Evolutionary conservation across 169 alveolate genomes (phyloP).

Genomic region (Besnoitia besnoiti): DNA sequence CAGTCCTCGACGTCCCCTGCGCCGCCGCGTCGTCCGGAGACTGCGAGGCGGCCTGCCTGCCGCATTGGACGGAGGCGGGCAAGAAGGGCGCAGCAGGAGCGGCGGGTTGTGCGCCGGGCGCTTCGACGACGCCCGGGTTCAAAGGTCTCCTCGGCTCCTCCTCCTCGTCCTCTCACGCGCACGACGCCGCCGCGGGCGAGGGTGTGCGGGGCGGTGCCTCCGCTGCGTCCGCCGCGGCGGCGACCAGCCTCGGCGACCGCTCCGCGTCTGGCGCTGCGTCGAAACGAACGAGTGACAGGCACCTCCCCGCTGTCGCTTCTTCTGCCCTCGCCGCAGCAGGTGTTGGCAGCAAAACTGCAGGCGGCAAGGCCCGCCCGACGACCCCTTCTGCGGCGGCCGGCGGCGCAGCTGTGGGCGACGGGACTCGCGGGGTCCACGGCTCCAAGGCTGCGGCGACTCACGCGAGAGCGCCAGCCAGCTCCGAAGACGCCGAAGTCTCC

Average conservation of each 20-base stretch:
- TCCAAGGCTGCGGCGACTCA: background rate
- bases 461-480: conserved; percentile 30
- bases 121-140: conserved; percentile 64
- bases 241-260: no score
- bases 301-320: background rate
- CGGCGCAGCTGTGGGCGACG: background rate
- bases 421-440: background rate
- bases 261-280: background rate
- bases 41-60: background rate
- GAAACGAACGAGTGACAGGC: background rate
- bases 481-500: conserved; percentile 29
- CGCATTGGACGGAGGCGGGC: background rate
- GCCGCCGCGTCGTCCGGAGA: background rate
- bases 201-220: background rate
- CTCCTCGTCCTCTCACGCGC: background rate
- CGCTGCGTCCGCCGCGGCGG: background rate
- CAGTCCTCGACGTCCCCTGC: background rate
- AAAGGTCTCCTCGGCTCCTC: conserved; percentile 48
- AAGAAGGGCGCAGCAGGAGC: no score
- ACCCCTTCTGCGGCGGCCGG: background rate
- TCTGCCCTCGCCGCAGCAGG: background rate
- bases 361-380: background rate
- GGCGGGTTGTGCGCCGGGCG: background rate
- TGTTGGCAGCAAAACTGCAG: background rate
- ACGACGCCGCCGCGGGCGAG: background rate